Conservation (phyloP, 2,329 filamentous ascomycete species). For the Penicillium psychrosexuale region DNA sequence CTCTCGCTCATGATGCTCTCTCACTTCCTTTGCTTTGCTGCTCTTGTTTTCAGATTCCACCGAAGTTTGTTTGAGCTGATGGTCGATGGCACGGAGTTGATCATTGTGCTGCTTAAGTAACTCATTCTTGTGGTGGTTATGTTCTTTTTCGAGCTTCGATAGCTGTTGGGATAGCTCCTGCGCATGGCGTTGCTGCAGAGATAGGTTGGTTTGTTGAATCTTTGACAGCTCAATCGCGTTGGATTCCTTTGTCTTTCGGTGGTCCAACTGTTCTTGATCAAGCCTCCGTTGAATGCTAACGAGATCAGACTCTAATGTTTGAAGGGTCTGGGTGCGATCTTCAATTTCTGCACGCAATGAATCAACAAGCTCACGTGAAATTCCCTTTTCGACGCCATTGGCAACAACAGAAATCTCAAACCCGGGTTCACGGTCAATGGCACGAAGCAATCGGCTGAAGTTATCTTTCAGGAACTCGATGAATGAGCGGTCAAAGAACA, state of each 20-base stretch:
- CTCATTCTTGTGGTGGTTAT: constrained; percentile 43
- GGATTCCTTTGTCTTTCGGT: constrained; percentile 63
- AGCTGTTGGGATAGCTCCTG: constrained; percentile 56
- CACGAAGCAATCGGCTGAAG: constrained; percentile 77
- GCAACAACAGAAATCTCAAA: constrained; percentile 77
- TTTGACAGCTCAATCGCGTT: constrained; percentile 54
- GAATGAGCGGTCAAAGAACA: constrained; percentile 82
- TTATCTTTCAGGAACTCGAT: constrained; percentile 96
- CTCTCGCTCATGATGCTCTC: constrained; percentile 56
- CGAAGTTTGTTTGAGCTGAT: constrained; percentile 46
- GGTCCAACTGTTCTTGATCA: constrained; percentile 71
- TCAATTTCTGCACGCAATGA: constrained; percentile 73
- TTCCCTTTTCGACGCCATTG: constrained; percentile 79
- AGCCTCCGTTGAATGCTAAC: constrained; percentile 54
- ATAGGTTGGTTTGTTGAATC: constrained; percentile 66
- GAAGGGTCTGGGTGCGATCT: constrained; percentile 63
- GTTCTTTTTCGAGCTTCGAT: constrained; percentile 45
- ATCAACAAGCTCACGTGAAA: constrained; percentile 92
- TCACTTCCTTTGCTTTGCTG: constrained; percentile 26
- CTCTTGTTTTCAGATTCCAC: constrained; percentile 42
- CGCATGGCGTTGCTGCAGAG: constrained; percentile 67
- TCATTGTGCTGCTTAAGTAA: constrained; percentile 44
- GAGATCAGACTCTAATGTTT: constrained; percentile 56
- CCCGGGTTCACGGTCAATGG: constrained; percentile 86
- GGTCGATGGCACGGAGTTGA: constrained; percentile 48